Evolutionary conservation across 768 basidiomycete genomes (phyloP).

Genomic region (Termitomyces sp.): DNA sequence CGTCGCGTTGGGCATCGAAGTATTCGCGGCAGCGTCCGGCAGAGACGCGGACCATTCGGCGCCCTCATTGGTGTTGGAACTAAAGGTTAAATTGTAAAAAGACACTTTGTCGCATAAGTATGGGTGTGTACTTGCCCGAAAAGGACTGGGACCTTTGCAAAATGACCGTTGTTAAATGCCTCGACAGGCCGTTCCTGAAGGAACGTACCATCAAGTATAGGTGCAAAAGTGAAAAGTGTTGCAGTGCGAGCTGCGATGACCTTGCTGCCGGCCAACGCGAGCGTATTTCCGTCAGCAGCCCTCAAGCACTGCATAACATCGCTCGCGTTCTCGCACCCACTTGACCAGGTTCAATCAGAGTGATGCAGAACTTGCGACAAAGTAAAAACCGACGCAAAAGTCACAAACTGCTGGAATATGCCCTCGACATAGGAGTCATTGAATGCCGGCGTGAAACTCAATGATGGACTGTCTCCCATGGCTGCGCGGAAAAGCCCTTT

Average conservation of each 20-base stretch:
- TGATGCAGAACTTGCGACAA: neutral
- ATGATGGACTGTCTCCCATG: conserved; percentile 39
- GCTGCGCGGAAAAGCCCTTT: conserved; percentile 34
- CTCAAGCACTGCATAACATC: conserved; percentile 28
- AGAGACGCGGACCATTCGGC: conserved; percentile 32
- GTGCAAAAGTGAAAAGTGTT: conserved; percentile 34
- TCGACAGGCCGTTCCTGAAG: conserved; percentile 31
- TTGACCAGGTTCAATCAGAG: neutral
- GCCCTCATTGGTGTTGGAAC: conserved; percentile 39
- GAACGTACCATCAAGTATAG: conserved; percentile 30
- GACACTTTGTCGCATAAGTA: neutral
- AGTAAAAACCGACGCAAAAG: conserved; percentile 25
- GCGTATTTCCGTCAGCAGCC: conserved; percentile 17
- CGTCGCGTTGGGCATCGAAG: conserved; percentile 30
- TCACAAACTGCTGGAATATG: conserved; percentile 29
- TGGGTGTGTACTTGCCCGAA: conserved; percentile 25
- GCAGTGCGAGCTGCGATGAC: conserved; percentile 23
- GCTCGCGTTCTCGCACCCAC: conserved; percentile 16
- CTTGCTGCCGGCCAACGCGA: conserved; percentile 28
- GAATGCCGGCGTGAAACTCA: conserved; percentile 29
- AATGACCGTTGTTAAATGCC: conserved; percentile 30
- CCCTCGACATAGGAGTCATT: conserved; percentile 27
- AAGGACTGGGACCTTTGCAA: conserved; percentile 34
- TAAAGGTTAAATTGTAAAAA: neutral
- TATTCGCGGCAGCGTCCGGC: conserved; percentile 30